A percentile compares a stretch with the other conserved stretches of the same genome.
These are phyloP conservation scores for Brettanomyces bruxellensis DNA, from an alignment of 805 yeast genomes.

Conservation along the genomic window DNA sequence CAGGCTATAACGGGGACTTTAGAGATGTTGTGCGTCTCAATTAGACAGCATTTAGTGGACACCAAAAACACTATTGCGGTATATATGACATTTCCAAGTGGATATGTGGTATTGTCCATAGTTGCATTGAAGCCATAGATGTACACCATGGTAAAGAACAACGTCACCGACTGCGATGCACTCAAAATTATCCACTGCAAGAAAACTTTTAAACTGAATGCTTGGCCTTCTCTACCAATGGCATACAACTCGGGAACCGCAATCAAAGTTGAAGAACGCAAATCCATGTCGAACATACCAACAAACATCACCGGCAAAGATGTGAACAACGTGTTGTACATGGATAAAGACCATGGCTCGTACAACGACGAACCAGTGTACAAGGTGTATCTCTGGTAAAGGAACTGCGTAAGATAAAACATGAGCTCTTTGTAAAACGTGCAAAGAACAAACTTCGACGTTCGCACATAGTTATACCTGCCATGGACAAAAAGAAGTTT, in stretches of 20 bases:
- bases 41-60: constrained; percentile 66
- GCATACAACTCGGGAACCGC: constrained; percentile 88
- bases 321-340: constrained; percentile 95
- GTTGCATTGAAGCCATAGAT: constrained; percentile 66
- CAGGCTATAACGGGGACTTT: constrained; percentile 60
- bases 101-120: constrained; percentile 69
- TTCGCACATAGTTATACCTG: constrained; percentile 86
- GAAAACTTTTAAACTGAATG: constrained; percentile 64
- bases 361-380: constrained; percentile 90
- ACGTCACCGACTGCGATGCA: constrained; percentile 58
- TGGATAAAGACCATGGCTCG: constrained; percentile 93
- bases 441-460: constrained; percentile 83
- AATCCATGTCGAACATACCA: constrained; percentile 93
- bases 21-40: constrained; percentile 73
- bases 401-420: constrained; percentile 81
- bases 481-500: constrained; percentile 91
- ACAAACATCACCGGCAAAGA: constrained; percentile 84
- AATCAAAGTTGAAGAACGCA: constrained; percentile 76
- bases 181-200: constrained; percentile 74
- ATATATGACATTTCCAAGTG: constrained; percentile 70
- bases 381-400: constrained; percentile 77
- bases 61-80: constrained; percentile 66
- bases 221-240: constrained; percentile 64
- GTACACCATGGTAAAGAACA: constrained; percentile 57
- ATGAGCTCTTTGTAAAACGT: constrained; percentile 92